Conservation (phyloP, 2,329 filamentous ascomycete species). For the Cryoendolithus antarcticus region DNA sequence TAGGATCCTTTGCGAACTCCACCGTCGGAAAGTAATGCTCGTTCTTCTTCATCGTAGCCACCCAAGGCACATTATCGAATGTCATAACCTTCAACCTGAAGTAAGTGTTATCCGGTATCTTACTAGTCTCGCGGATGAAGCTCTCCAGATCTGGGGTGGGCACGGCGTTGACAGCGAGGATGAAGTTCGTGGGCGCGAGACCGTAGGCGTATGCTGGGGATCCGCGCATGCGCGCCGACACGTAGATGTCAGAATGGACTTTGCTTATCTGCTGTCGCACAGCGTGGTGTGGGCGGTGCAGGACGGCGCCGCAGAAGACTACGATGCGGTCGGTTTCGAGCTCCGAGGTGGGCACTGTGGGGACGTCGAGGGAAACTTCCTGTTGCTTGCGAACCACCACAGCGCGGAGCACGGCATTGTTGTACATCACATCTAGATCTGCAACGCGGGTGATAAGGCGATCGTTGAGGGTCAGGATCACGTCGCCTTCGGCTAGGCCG, state of each 20-base stretch:
- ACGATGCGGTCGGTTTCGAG: conserved; percentile 87
- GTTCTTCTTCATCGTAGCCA: conserved; percentile 99
- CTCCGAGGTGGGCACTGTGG: conserved; percentile 77
- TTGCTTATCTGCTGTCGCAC: conserved; percentile 96
- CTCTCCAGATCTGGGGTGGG: conserved; percentile 68
- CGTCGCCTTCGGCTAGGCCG: conserved; percentile 78
- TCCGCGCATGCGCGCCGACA: conserved; percentile 72
- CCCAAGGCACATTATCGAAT: conserved; percentile 96
- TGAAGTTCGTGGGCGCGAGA: conserved; percentile 90
- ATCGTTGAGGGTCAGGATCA: conserved; percentile 80
- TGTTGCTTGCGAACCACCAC: conserved; percentile 75
- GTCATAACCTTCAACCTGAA: conserved; percentile 96
- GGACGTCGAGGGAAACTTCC: conserved; percentile 63
- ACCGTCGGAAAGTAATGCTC: conserved; percentile 79
- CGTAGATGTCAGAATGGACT: conserved; percentile 91
- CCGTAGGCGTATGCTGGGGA: conserved; percentile 83
- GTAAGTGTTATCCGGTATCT: conserved; percentile 94
- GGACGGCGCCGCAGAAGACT: conserved; percentile 85
- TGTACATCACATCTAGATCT: conserved; percentile 94
- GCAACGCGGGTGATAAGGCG: conserved; percentile 87
- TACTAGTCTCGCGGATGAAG: conserved; percentile 69
- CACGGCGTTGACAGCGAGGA: conserved; percentile 87
- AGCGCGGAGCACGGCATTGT: conserved; percentile 68
- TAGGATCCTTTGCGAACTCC: conserved; percentile 48
- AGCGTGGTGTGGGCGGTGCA: conserved; percentile 89